Evolutionary conservation across 176 grass and related monocot species (phyloP), one percentile per base, ranked within the genome.

Genomic region (Paspalum notatum): DNA sequence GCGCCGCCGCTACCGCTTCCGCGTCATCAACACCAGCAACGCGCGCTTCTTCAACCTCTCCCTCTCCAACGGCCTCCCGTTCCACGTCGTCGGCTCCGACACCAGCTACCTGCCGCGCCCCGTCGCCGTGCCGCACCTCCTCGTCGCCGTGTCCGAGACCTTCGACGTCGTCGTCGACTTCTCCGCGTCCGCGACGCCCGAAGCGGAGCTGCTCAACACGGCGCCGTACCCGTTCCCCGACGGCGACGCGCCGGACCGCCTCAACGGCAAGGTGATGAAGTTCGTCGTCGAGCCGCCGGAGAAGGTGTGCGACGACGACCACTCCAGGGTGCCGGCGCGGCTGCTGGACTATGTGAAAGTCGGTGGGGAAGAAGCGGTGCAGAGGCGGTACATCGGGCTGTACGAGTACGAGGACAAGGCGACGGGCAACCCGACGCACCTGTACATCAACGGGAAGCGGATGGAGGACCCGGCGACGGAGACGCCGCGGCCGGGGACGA

Each of bases 401-500:
- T 94, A 94, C 80, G 92, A 94, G 83, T 80, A 94, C 86, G 75
- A 89, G 24, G 90, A 85, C 80, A 9, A 17, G 9, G 53, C 17
- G 20, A 78, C 87, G 8, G 84, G 81, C 6, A 46, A 11, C 20
- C 87, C 84, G 40, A 92, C 83, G 55, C 85, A 90, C 84, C 80
- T 96, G 39, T 96, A 92, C 69, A 96, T 96, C 82, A 96, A 96
- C 64, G 93, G 93, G 45, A 86, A 88, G 60, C 61, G 87, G 12
- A 21, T 84, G 60, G 85, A 90, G 76, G 90, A 96, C 68, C 87
- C 85, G 44, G 85, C 66, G 53, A 96, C 93, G 80, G 93, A 96
- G 71, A 96, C 83, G 54, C 93, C 93, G 25, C 43, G 27, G 77
- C 5, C 41, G 1, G 87, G 90, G 0, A 68, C 81, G 57, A 89